Conservation (phyloP, 176 grass and related monocot species). For the Elymus sibiricus region DNA sequence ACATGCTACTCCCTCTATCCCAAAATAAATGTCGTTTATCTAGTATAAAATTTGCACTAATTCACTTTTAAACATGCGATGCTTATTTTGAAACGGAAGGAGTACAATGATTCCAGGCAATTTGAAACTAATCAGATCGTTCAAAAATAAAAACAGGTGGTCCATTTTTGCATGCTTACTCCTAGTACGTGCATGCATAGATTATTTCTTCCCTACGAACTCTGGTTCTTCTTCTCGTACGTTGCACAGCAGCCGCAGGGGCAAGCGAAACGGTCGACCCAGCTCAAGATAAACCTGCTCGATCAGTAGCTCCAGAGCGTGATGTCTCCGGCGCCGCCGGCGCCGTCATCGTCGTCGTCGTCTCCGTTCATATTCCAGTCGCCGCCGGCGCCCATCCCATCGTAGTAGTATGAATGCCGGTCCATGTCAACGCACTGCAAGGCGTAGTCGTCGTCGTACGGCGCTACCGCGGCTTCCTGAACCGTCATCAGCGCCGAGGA, state of each 20-base stretch:
- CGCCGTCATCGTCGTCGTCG: background rate
- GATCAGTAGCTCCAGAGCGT: conserved; percentile 50
- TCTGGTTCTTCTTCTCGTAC: background rate
- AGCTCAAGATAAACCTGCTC: background rate
- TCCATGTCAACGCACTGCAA: conserved; percentile 12
- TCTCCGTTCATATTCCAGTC: conserved; percentile 17
- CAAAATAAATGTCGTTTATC: too few relatives aligned
- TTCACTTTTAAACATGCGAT: too few relatives aligned
- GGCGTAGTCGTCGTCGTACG: conserved; percentile 25
- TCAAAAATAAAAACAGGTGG: too few relatives aligned
- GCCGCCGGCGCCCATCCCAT: background rate
- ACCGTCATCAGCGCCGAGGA: background rate
- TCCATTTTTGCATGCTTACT: too few relatives aligned
- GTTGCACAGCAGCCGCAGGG: too few relatives aligned
- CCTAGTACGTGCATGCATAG: too few relatives aligned
- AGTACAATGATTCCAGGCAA: too few relatives aligned
- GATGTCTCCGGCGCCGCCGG: conserved; percentile 6
- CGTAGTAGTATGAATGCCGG: conserved; percentile 44
- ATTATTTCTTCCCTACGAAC: background rate
- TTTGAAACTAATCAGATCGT: too few relatives aligned
- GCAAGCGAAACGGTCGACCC: too few relatives aligned
- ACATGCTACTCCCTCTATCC: too few relatives aligned
- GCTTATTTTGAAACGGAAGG: too few relatives aligned
- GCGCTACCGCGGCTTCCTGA: background rate
- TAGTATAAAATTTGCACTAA: too few relatives aligned